Evolutionary conservation across 2,329 filamentous ascomycete species (phyloP).

Genomic region (Colletotrichum sp.): DNA sequence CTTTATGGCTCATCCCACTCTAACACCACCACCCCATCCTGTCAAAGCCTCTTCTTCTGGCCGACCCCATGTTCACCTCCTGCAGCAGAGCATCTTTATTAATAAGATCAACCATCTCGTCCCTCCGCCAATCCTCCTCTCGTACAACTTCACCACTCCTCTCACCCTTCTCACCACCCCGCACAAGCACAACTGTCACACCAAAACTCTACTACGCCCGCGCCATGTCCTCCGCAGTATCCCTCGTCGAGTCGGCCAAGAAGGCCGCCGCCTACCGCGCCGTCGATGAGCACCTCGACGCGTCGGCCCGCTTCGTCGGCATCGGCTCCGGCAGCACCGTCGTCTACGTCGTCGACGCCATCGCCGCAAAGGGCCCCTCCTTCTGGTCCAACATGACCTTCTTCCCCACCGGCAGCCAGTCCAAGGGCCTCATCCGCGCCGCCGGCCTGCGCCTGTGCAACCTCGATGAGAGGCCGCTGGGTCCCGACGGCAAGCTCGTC

Average conservation of each 20-base stretch:
- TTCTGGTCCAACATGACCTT: constrained; percentile 75
- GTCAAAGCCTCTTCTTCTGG: not conserved
- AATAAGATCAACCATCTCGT: constrained; percentile 9
- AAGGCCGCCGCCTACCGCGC: constrained; percentile 76
- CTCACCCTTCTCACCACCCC: not conserved
- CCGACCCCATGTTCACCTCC: constrained; percentile 6
- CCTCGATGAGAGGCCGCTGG: constrained; percentile 75
- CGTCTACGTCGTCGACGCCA: constrained; percentile 84
- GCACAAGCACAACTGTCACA: not conserved
- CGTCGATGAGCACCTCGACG: constrained; percentile 73
- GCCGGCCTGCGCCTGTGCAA: constrained; percentile 79
- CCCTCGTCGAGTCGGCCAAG: constrained; percentile 74
- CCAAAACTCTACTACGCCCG: constrained; percentile 21
- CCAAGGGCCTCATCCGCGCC: constrained; percentile 81
- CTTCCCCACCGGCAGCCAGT: constrained; percentile 91
- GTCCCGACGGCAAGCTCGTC: constrained; percentile 48
- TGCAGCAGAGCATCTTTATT: not conserved
- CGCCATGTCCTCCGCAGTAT: constrained; percentile 40
- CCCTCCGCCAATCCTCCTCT: not conserved
- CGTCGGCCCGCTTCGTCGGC: constrained; percentile 69
- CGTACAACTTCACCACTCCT: not conserved
- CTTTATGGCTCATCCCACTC: constrained; percentile 18
- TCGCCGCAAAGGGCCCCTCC: constrained; percentile 62
- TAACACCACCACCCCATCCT: constrained; percentile 10
- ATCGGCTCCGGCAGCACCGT: constrained; percentile 86